Percentiles rank a stretch among this genome's conserved stretches.
phyloP scores from a whole-genome alignment of 306 rosid species.

The Malus asiatica region DNA sequence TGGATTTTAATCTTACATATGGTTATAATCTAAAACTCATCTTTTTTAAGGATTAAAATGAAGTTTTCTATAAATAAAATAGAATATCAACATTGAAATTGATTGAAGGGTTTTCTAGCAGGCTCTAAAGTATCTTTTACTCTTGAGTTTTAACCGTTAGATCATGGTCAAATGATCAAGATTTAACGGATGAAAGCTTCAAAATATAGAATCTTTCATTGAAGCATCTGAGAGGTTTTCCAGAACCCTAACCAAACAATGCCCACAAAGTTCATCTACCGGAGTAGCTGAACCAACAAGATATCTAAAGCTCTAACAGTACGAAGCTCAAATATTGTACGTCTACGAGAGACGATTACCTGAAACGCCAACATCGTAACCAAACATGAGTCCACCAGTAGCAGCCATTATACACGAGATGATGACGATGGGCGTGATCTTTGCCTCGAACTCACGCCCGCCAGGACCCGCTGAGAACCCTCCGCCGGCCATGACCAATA shows the following conservation, averaged over 20 bases:
- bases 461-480: constrained; percentile 28
- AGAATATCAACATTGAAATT: background rate
- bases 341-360: constrained; percentile 23
- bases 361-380: constrained; percentile 80
- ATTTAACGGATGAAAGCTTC: background rate
- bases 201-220: too few relatives aligned
- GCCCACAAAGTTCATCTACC: background rate
- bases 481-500: constrained; percentile 45
- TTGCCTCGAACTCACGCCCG: constrained; percentile 53
- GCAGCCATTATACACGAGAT: constrained; percentile 85
- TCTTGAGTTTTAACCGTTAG: background rate
- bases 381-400: constrained; percentile 93
- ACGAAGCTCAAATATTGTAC: background rate
- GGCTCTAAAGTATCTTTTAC: background rate
- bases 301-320: background rate
- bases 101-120: background rate
- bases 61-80: background rate
- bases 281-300: background rate
- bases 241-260: constrained; percentile 8
- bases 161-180: background rate
- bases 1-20: too few relatives aligned
- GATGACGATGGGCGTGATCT: constrained; percentile 72
- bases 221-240: background rate
- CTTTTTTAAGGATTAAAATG: too few relatives aligned
- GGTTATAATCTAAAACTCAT: too few relatives aligned